phyloP scores from a whole-genome alignment of 2,329 filamentous ascomycete species.

The Thelonectria olida region DNA sequence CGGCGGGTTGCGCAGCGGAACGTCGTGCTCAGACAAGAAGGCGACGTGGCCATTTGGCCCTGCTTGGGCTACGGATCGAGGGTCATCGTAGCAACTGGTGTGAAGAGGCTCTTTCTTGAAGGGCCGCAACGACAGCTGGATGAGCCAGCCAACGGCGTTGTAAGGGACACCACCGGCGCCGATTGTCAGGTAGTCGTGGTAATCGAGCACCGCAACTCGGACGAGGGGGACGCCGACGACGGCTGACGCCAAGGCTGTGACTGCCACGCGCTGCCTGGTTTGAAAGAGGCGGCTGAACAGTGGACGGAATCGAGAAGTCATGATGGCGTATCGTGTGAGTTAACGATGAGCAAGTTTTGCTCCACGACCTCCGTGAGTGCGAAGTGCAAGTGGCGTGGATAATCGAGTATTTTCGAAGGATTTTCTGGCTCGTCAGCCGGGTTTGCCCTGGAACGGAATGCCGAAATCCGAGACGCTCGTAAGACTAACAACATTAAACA shows the following conservation, averaged over 20 bases:
- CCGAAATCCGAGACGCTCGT: too few relatives aligned
- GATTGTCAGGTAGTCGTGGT: constrained; percentile 26
- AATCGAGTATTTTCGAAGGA: too few relatives aligned
- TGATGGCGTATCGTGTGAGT: neutral
- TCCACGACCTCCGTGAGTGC: too few relatives aligned
- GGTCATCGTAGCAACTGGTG: constrained; percentile 12
- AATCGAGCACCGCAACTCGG: constrained; percentile 18
- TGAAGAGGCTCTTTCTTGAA: constrained; percentile 22
- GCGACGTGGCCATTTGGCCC: constrained; percentile 20
- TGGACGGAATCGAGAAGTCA: constrained; percentile 21
- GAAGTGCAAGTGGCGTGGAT: too few relatives aligned
- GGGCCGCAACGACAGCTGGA: constrained; percentile 22
- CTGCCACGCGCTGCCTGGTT: constrained; percentile 8
- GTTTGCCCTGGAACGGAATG: too few relatives aligned
- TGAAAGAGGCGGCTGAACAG: neutral
- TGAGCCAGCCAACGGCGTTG: constrained; percentile 26
- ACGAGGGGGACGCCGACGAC: constrained; percentile 19
- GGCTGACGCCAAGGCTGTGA: neutral
- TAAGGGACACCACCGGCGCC: constrained; percentile 22
- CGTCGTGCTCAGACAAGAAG: constrained; percentile 22
- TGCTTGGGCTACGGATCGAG: neutral
- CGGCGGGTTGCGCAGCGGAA: constrained; percentile 21
- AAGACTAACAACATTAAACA: too few relatives aligned
- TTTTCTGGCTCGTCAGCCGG: too few relatives aligned
- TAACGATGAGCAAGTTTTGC: neutral